Evolutionary conservation across 345 rosid species (phyloP).

Genomic region (Hypericum androsaemum): DNA sequence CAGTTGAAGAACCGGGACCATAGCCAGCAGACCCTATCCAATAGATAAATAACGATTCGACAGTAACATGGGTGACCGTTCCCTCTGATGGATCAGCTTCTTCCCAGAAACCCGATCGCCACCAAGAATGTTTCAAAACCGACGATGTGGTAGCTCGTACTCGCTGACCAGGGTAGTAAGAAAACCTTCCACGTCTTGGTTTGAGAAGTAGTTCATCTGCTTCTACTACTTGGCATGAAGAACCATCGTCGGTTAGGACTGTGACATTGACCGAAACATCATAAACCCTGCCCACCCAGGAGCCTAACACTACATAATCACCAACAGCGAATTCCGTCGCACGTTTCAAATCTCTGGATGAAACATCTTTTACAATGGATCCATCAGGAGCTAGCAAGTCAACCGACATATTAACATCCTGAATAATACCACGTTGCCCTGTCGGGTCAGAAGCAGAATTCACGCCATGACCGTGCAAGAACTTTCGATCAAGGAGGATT

Average conservation of each 20-base stretch:
- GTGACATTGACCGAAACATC: constrained; percentile 90
- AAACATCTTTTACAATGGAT: constrained; percentile 44
- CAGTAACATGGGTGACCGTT: constrained; percentile 76
- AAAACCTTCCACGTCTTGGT: constrained; percentile 66
- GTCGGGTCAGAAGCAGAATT: constrained; percentile 72
- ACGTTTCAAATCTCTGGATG: constrained; percentile 67
- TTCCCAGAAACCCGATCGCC: constrained; percentile 84
- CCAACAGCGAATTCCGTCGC: constrained; percentile 79
- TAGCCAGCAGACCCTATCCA: constrained; percentile 96
- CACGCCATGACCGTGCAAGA: constrained; percentile 81
- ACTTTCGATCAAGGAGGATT: constrained; percentile 73
- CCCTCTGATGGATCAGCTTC: constrained; percentile 69
- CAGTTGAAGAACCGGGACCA: constrained; percentile 73
- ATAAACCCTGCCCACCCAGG: constrained; percentile 92
- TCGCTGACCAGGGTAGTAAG: constrained; percentile 91
- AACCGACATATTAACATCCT: constrained; percentile 62
- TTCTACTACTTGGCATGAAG: constrained; percentile 72
- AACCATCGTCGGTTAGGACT: constrained; percentile 88
- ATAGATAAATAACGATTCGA: constrained; percentile 77
- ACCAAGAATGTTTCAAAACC: constrained; percentile 66
- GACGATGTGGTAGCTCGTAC: constrained; percentile 85
- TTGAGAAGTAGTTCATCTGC: constrained; percentile 72
- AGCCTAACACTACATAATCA: constrained; percentile 81
- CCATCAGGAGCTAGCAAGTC: constrained; percentile 71
- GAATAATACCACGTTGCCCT: constrained; percentile 81